Conservation (phyloP, 1,139 yeast species). For the Suhomyces choctaworum region DNA sequence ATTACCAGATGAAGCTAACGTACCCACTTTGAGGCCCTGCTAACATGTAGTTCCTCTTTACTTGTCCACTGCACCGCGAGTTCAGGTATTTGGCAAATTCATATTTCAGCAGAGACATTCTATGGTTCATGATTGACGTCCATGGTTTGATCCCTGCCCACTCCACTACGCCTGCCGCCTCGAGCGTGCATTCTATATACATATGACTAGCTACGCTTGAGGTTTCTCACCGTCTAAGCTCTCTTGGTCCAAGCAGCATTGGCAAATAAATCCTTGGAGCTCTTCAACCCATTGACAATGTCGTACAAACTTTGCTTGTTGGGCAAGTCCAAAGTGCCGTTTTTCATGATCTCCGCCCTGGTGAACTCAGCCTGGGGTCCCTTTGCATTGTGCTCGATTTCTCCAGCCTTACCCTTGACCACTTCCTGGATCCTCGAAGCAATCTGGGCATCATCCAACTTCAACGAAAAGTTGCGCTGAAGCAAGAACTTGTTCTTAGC, state of each 20-base stretch:
- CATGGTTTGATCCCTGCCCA: too few relatives aligned
- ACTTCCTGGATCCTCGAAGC: slow-evolving; percentile 31
- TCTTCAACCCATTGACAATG: slow-evolving; percentile 29
- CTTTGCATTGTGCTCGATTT: slow-evolving; percentile 15
- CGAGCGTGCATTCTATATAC: too few relatives aligned
- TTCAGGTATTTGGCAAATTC: too few relatives aligned
- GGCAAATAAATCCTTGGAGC: slow-evolving; percentile 28
- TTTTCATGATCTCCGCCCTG: slow-evolving; percentile 29
- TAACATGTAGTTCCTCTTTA: too few relatives aligned
- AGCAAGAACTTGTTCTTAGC: slow-evolving; percentile 35
- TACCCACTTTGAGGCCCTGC: too few relatives aligned
- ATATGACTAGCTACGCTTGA: too few relatives aligned
- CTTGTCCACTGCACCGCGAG: too few relatives aligned
- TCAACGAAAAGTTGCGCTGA: slow-evolving; percentile 32
- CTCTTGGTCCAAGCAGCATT: slow-evolving; percentile 35
- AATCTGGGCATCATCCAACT: slow-evolving; percentile 27
- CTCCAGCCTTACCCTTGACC: slow-evolving; percentile 36
- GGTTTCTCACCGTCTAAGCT: not conserved
- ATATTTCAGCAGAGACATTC: too few relatives aligned
- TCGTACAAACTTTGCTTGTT: slow-evolving; percentile 34
- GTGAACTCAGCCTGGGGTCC: slow-evolving; percentile 21
- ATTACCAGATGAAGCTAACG: too few relatives aligned
- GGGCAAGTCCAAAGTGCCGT: slow-evolving; percentile 30
- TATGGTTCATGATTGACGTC: too few relatives aligned
- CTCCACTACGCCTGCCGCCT: too few relatives aligned